Base-by-base conservation (phyloP, 169 alveolate genomes). In the Fabrea salina region DNA sequence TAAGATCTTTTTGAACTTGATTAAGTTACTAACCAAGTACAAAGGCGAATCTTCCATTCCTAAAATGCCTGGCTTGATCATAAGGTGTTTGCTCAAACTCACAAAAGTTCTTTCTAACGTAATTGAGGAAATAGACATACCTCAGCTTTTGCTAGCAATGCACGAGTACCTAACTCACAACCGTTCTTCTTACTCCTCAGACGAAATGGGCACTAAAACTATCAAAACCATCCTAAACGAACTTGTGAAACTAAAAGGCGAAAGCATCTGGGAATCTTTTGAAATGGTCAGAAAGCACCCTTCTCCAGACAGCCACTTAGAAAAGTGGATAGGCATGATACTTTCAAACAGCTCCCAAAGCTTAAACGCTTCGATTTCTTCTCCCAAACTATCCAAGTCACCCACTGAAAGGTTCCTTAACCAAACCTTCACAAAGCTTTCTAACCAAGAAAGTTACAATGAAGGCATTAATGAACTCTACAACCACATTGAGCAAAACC, bases 1-100 rank as follows among this genome's bases (percentile, higher is more conserved):
- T 3, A 33, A 64, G 4, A 68, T 85, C 27, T 84, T 88, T 39
- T 53, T 84, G 44, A 88, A 76, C 33, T 82, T 91, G 19, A 76
- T 88, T 13, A 79, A 70, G 16, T 84, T 91, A 16, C 56, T 91
- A 32, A 86, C 77, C 59, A 88, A 85, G 39, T 82, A 88, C 77
- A 86, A 71, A 79, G 82, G 68, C 27, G 64, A 86, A 22, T 13
- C 44, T 3, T 67, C 64, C 47, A 32, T 83, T 11, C 82, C 82
- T 25, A 84, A 84, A 44, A 78, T 86, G 25, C 83, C 86, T 2
- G 78, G 80, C n/a, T 53, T 91, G 8, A 70, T 89, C 0, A 87
- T 86, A 11, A 88, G 83, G 74, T 91, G 96, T 58, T 64, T 91
- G 47, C 70, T 91, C 47, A 91, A 91, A 80, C 68, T 86, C 0